Percentiles rank a stretch among this genome's conserved stretches.
These are phyloP conservation scores for Spizellomyces punctatus DNA, from an alignment of 192 early-diverging fungal genomes.

Conservation along the genomic window DNA sequence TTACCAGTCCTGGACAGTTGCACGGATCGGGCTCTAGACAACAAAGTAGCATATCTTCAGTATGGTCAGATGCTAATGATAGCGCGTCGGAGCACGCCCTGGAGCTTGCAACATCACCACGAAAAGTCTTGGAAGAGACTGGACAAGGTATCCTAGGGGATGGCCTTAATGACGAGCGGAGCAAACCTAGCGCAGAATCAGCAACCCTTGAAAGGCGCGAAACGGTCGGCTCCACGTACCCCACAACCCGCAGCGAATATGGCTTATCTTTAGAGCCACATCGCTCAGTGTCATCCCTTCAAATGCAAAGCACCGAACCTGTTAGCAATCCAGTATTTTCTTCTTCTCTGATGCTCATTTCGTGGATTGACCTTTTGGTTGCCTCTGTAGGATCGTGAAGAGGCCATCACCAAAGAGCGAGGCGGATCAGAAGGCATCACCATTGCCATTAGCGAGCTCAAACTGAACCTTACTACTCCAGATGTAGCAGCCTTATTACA, in stretches of 20 bases:
- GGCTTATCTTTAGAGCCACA: neutral
- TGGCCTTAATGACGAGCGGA: too few relatives aligned
- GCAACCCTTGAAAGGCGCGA: too few relatives aligned
- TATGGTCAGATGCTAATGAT: too few relatives aligned
- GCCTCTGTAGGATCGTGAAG: neutral
- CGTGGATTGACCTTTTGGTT: neutral
- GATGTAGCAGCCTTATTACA: slow-evolving; percentile 10
- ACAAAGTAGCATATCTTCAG: too few relatives aligned
- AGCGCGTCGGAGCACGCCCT: too few relatives aligned
- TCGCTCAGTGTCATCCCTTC: neutral
- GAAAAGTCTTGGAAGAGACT: too few relatives aligned
- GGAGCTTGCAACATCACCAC: too few relatives aligned
- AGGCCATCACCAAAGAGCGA: neutral
- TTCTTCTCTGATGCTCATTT: neutral
- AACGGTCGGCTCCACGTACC: neutral
- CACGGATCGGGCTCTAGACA: too few relatives aligned
- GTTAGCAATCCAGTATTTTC: neutral
- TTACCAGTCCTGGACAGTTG: too few relatives aligned
- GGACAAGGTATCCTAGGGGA: too few relatives aligned
- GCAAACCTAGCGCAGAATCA: too few relatives aligned
- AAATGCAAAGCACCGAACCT: neutral
- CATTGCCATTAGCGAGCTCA: slow-evolving; percentile 1
- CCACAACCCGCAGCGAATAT: neutral
- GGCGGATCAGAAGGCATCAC: slow-evolving; percentile 1
- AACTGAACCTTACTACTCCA: neutral